Evolutionary conservation across 164 flowering plant species (phyloP).

Genomic region (Protea cynaroides): DNA sequence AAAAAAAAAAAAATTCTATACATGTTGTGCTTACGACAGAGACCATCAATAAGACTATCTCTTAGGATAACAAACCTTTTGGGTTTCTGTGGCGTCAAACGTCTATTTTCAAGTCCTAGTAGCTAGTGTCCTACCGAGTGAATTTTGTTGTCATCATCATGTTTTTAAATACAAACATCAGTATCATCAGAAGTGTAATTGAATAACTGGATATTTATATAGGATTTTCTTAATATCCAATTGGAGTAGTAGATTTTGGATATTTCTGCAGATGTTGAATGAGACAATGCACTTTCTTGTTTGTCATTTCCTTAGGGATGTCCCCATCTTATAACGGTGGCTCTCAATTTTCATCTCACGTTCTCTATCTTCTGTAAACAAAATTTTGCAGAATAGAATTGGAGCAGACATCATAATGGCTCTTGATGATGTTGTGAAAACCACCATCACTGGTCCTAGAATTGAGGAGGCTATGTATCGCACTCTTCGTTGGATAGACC

Average conservation of each 20-base stretch:
- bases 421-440: slow-evolving; percentile 93
- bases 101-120: background rate
- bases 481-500: slow-evolving; percentile 95
- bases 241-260: background rate
- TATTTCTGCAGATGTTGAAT: background rate
- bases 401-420: slow-evolving; percentile 99
- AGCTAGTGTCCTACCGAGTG: background rate
- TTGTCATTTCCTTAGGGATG: background rate
- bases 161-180: background rate
- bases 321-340: background rate
- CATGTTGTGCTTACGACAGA: too few relatives aligned
- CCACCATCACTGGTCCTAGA: slow-evolving; percentile 90
- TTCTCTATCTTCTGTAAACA: slow-evolving; percentile 3
- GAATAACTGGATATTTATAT: too few relatives aligned
- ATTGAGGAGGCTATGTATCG: slow-evolving; percentile 98
- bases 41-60: too few relatives aligned
- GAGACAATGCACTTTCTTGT: slow-evolving; percentile 1
- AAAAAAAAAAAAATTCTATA: too few relatives aligned
- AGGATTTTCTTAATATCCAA: too few relatives aligned
- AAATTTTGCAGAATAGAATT: slow-evolving; percentile 71
- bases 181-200: too few relatives aligned
- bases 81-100: too few relatives aligned
- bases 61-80: too few relatives aligned
- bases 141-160: background rate
- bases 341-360: background rate